Percentiles rank a stretch among this genome's conserved stretches.
phyloP scores from a whole-genome alignment of 495 filamentous ascomycete genomes.

The Penicillium robsamsonii region DNA sequence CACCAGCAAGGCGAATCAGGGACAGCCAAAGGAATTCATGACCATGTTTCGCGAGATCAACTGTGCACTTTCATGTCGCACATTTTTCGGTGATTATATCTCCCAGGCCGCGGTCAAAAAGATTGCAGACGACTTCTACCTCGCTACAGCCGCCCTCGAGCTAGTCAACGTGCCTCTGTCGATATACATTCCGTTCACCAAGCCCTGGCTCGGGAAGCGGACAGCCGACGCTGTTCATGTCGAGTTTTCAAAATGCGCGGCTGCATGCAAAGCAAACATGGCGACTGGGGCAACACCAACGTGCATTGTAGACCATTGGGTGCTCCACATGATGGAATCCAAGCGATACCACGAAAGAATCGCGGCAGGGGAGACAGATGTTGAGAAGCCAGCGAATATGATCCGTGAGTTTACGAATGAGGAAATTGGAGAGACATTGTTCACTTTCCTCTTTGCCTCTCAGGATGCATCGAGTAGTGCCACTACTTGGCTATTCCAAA shows the following conservation, averaged over 20 bases:
- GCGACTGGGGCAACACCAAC: slow-evolving; percentile 72
- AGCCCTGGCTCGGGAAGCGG: slow-evolving; percentile 89
- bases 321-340: slow-evolving; percentile 78
- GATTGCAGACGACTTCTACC: slow-evolving; percentile 92
- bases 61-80: slow-evolving; percentile 81
- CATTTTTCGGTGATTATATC: slow-evolving; percentile 44
- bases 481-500: slow-evolving; percentile 87
- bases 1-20: slow-evolving; percentile 57
- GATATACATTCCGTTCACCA: slow-evolving; percentile 91
- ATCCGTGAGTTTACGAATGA: slow-evolving; percentile 82
- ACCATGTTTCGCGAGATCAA: slow-evolving; percentile 84
- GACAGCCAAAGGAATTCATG: slow-evolving; percentile 76
- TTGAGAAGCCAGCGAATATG: slow-evolving; percentile 72
- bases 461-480: slow-evolving; percentile 93
- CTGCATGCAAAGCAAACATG: slow-evolving; percentile 85
- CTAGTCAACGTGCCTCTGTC: slow-evolving; percentile 83
- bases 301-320: slow-evolving; percentile 90
- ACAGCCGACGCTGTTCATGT: slow-evolving; percentile 79
- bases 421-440: slow-evolving; percentile 87
- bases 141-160: slow-evolving; percentile 87
- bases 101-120: slow-evolving; percentile 68
- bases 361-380: slow-evolving; percentile 60
- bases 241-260: slow-evolving; percentile 83
- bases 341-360: slow-evolving; percentile 63
- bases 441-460: slow-evolving; percentile 94